phyloP scores from a whole-genome alignment of 805 yeast species.

The Yarrowia sp. region DNA sequence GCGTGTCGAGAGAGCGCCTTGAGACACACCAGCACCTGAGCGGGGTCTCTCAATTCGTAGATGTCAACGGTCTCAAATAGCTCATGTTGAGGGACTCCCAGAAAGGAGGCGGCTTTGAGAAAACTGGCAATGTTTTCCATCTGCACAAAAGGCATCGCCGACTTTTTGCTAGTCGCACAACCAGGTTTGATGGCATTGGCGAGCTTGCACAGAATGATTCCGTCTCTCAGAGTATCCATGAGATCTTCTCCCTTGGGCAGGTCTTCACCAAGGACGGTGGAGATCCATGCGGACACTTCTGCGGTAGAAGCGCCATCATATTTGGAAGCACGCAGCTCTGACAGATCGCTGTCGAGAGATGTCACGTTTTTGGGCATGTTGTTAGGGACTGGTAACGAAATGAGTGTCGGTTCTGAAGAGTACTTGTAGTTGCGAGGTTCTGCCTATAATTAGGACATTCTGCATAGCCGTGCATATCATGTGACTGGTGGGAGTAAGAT shows the following conservation, averaged over 20 bases:
- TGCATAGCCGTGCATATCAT: neutral
- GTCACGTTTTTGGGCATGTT: neutral
- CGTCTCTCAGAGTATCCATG: constrained; percentile 57
- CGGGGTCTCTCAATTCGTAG: constrained; percentile 70
- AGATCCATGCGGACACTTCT: constrained; percentile 49
- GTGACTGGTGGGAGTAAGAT: no score
- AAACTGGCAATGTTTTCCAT: constrained; percentile 85
- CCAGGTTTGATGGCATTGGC: constrained; percentile 43
- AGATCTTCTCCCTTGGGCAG: constrained; percentile 44
- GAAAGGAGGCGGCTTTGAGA: constrained; percentile 55
- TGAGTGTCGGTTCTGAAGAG: no score
- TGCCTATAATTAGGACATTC: neutral
- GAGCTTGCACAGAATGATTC: constrained; percentile 51
- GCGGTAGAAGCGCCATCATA: constrained; percentile 9
- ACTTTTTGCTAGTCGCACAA: constrained; percentile 49
- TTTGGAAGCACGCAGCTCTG: neutral
- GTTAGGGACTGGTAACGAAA: neutral
- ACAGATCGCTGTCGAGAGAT: neutral
- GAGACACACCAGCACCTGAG: constrained; percentile 70
- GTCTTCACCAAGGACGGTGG: constrained; percentile 39
- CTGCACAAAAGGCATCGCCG: constrained; percentile 71
- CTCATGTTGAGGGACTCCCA: constrained; percentile 76
- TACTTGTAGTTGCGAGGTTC: no score
- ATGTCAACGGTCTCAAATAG: constrained; percentile 74
- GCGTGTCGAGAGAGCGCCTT: constrained; percentile 71